phyloP scores from a whole-genome alignment of 2,329 filamentous ascomycete genomes.

The Ilyonectria sp. region DNA sequence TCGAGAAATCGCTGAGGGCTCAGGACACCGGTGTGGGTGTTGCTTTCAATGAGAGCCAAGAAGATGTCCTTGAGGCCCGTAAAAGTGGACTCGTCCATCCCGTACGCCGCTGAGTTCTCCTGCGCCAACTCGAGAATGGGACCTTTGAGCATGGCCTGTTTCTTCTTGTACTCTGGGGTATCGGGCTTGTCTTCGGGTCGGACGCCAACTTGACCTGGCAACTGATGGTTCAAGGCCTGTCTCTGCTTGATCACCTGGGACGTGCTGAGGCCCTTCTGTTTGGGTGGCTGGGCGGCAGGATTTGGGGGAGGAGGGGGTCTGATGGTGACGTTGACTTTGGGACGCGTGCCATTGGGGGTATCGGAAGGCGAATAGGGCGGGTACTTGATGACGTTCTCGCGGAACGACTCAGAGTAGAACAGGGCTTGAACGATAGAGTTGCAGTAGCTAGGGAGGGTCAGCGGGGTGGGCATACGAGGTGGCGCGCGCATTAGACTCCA shows the following conservation, averaged over 20 bases:
- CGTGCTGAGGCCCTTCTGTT: slow-evolving; percentile 67
- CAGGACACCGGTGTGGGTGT: slow-evolving; percentile 88
- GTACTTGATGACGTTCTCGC: slow-evolving; percentile 94
- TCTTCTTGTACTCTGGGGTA: slow-evolving; percentile 98
- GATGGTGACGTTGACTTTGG: slow-evolving; percentile 74
- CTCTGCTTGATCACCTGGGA: slow-evolving; percentile 72
- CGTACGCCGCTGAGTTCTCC: slow-evolving; percentile 85
- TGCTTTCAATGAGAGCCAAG: slow-evolving; percentile 86
- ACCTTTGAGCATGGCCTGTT: slow-evolving; percentile 89
- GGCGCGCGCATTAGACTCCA: slow-evolving; percentile 42
- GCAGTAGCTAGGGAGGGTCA: slow-evolving; percentile 80
- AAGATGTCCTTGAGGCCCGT: slow-evolving; percentile 97
- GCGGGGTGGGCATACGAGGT: slow-evolving; percentile 15
- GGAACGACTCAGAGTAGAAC: slow-evolving; percentile 95
- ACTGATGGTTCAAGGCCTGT: slow-evolving; percentile 68
- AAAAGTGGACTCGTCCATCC: slow-evolving; percentile 95
- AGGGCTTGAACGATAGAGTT: slow-evolving; percentile 98
- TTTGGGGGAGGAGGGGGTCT: slow-evolving; percentile 69
- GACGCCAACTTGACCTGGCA: slow-evolving; percentile 67
- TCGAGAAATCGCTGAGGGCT: slow-evolving; percentile 95
- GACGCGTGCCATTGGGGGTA: slow-evolving; percentile 72
- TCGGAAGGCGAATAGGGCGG: slow-evolving; percentile 81
- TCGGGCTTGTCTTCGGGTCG: slow-evolving; percentile 94
- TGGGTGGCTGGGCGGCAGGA: slow-evolving; percentile 55
- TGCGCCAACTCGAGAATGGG: slow-evolving; percentile 89